A percentile compares a stretch with the other conserved stretches of the same genome.
These are phyloP conservation scores for Calonectria pauciramosa DNA, from an alignment of 2,329 filamentous ascomycete species.

Conservation along the genomic window DNA sequence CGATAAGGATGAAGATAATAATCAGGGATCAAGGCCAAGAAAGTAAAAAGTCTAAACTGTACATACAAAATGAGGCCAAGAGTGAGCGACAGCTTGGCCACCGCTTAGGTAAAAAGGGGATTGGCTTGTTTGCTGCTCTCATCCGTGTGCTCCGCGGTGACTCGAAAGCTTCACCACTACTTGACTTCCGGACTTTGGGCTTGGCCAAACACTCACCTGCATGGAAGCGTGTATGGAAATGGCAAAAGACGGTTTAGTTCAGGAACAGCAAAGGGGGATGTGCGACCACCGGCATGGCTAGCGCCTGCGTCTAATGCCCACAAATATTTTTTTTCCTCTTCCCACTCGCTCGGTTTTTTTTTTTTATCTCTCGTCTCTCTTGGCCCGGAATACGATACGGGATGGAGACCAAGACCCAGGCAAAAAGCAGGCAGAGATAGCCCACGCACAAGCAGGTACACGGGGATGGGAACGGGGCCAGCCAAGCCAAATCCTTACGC, in stretches of 20 bases:
- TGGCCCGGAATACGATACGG: not conserved
- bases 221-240: not conserved
- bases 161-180: not conserved
- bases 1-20: slow-evolving; percentile 2
- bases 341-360: not conserved
- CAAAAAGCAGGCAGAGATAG: not conserved
- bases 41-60: not conserved
- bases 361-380: not conserved
- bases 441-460: not conserved
- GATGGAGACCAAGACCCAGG: not conserved
- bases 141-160: not conserved
- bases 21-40: not conserved
- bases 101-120: not conserved
- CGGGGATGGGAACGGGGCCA: not conserved
- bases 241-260: slow-evolving; percentile 11
- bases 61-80: slow-evolving; percentile 7
- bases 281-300: not conserved
- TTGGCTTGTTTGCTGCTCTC: not conserved
- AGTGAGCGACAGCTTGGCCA: slow-evolving; percentile 5
- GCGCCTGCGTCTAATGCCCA: slow-evolving; percentile 5
- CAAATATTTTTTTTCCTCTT: not conserved
- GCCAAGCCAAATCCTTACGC: not conserved
- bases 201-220: not conserved
- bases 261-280: slow-evolving; percentile 12
- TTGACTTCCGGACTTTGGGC: not conserved